These are phyloP conservation scores for Colletotrichum orchidophilum DNA, from an alignment of 2,329 filamentous ascomycete species.

Conservation along the genomic window DNA sequence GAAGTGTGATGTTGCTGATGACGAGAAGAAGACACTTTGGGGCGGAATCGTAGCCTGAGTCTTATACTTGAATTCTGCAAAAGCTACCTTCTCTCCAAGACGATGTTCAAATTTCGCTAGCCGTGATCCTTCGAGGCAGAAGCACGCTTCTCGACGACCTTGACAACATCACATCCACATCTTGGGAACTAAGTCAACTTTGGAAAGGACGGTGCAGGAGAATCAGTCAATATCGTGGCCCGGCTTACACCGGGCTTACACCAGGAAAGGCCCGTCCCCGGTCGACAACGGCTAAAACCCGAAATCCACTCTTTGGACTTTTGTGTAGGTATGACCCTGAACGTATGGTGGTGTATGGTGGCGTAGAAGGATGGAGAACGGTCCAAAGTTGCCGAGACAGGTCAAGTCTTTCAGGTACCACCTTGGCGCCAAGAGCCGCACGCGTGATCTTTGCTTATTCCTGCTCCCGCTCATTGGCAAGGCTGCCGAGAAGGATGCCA, in stretches of 20 bases:
- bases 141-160: not conserved
- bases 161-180: not conserved
- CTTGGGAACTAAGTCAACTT: not conserved
- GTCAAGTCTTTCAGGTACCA: not conserved
- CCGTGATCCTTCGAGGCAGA: not conserved
- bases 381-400: not conserved
- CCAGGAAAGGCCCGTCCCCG: not conserved
- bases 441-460: not conserved
- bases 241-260: not conserved
- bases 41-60: not conserved
- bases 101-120: not conserved
- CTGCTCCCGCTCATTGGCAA: constrained; percentile 27
- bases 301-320: not conserved
- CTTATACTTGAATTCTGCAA: not conserved
- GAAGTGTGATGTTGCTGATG: not conserved
- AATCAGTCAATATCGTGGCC: not conserved
- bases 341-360: not conserved
- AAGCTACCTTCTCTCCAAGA: not conserved
- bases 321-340: not conserved
- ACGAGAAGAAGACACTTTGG: not conserved
- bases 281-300: not conserved
- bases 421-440: not conserved
- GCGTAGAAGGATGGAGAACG: not conserved
- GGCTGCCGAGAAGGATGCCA: constrained; percentile 1
- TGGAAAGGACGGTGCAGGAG: not conserved